phyloP scores from a whole-genome alignment of 352 stramenopile genomes.

The Phytophthora cactorum region DNA sequence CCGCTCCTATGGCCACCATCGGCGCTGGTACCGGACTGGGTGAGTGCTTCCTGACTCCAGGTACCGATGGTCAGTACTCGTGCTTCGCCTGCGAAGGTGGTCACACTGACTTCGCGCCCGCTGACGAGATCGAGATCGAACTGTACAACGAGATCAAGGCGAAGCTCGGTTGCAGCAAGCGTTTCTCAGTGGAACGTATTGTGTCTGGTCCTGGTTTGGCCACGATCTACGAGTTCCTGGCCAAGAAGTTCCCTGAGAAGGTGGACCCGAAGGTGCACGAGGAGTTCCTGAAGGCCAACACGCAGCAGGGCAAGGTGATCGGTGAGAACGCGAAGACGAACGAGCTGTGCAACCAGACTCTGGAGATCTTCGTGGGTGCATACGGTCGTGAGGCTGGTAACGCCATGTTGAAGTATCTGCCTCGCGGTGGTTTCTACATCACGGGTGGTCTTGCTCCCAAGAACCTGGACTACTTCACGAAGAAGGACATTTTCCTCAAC shows the following conservation, averaged over 20 bases:
- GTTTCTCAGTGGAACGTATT: slow-evolving; percentile 95
- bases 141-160: slow-evolving; percentile 82
- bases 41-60: slow-evolving; percentile 95
- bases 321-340: slow-evolving; percentile 87
- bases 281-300: slow-evolving; percentile 61
- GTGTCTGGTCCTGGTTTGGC: slow-evolving; percentile 94
- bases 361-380: slow-evolving; percentile 94
- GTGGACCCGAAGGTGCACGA: slow-evolving; percentile 80
- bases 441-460: slow-evolving; percentile 96
- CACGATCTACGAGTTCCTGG: slow-evolving; percentile 97
- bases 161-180: slow-evolving; percentile 74
- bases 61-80: slow-evolving; percentile 83
- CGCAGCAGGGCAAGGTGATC: slow-evolving; percentile 74
- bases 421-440: slow-evolving; percentile 96
- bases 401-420: slow-evolving; percentile 94
- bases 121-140: slow-evolving; percentile 86
- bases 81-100: slow-evolving; percentile 93
- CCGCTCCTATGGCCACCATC: slow-evolving; percentile 93
- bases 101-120: slow-evolving; percentile 95
- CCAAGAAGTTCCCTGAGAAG: slow-evolving; percentile 88
- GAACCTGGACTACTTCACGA: slow-evolving; percentile 94
- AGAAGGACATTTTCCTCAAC: slow-evolving; percentile 74
- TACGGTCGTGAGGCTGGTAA: slow-evolving; percentile 96
- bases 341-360: slow-evolving; percentile 84
- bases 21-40: slow-evolving; percentile 96